These are phyloP conservation scores for Helicostylum pulchrum DNA, from an alignment of 192 early-diverging fungal genomes.

Conservation along the genomic window DNA sequence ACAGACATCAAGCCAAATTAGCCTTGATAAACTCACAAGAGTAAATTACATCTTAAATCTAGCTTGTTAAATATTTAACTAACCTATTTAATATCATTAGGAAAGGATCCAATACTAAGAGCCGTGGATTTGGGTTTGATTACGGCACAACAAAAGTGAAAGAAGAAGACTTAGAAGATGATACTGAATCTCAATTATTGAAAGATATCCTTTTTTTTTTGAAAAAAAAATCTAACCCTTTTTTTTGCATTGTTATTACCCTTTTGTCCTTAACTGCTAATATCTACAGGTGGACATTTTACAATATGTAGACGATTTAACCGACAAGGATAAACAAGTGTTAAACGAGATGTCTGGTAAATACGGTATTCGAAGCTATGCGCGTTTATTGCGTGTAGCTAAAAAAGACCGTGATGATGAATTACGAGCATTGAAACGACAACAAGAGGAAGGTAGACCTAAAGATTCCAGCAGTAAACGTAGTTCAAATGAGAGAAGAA, in stretches of 20 bases:
- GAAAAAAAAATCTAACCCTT: background rate
- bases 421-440: slow-evolving; percentile 22
- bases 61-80: background rate
- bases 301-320: slow-evolving; percentile 40
- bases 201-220: slow-evolving; percentile 41
- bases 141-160: slow-evolving; percentile 19
- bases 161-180: background rate
- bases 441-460: slow-evolving; percentile 23
- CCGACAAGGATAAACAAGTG: slow-evolving; percentile 37
- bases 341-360: slow-evolving; percentile 44
- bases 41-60: slow-evolving; percentile 5
- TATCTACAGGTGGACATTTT: slow-evolving; percentile 39
- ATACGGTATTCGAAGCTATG: slow-evolving; percentile 44
- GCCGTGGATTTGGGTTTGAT: slow-evolving; percentile 31
- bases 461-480: background rate
- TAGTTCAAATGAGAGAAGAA: background rate
- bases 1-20: slow-evolving; percentile 38
- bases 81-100: slow-evolving; percentile 12
- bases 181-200: slow-evolving; percentile 25
- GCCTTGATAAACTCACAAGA: slow-evolving; percentile 31
- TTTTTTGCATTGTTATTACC: background rate
- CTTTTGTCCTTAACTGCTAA: slow-evolving; percentile 23
- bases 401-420: slow-evolving; percentile 39
- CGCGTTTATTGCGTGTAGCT: slow-evolving; percentile 36
- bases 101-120: slow-evolving; percentile 12